Conservation (phyloP, 2,329 filamentous ascomycete genomes). For the Magnaporthiopsis rhizophila region DNA sequence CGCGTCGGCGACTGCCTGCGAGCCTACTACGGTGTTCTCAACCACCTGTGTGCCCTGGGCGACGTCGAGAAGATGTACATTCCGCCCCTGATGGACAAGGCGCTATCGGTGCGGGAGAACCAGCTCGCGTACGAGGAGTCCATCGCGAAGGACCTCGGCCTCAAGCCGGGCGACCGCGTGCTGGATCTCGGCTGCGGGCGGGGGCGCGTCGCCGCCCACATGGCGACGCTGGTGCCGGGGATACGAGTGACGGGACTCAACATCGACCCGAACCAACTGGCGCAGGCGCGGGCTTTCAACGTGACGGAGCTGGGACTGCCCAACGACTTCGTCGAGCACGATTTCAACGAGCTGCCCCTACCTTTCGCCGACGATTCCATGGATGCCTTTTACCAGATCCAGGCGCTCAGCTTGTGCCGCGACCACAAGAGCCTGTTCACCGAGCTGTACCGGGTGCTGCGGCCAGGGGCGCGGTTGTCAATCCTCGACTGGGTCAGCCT, state of each 20-base stretch:
- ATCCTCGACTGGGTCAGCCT: conserved; percentile 46
- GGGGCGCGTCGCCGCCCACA: conserved; percentile 45
- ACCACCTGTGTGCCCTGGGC: conserved; percentile 45
- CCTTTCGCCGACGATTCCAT: conserved; percentile 40
- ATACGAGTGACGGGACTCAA: conserved; percentile 42
- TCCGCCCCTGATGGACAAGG: conserved; percentile 43
- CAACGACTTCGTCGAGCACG: conserved; percentile 40
- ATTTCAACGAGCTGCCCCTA: conserved; percentile 43
- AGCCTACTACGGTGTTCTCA: conserved; percentile 45
- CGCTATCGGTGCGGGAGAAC: conserved; percentile 40
- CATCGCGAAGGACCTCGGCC: conserved; percentile 36
- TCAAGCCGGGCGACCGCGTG: conserved; percentile 36
- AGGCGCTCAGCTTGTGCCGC: conserved; percentile 45
- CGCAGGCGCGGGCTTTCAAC: conserved; percentile 36
- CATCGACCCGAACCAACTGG: conserved; percentile 45
- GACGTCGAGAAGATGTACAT: conserved; percentile 54
- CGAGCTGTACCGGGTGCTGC: conserved; percentile 40
- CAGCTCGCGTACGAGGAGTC: conserved; percentile 45
- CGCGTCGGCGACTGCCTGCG: conserved; percentile 43
- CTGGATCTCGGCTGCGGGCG: conserved; percentile 46
- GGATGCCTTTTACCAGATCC: conserved; percentile 50
- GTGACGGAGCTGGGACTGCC: conserved; percentile 29
- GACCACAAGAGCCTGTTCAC: conserved; percentile 36
- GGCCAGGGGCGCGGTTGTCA: conserved; percentile 41
- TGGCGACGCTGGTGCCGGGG: conserved; percentile 35